These are phyloP conservation scores for Fraxinus latifolia DNA, from an alignment of 305 asterid species.

Conservation along the genomic window DNA sequence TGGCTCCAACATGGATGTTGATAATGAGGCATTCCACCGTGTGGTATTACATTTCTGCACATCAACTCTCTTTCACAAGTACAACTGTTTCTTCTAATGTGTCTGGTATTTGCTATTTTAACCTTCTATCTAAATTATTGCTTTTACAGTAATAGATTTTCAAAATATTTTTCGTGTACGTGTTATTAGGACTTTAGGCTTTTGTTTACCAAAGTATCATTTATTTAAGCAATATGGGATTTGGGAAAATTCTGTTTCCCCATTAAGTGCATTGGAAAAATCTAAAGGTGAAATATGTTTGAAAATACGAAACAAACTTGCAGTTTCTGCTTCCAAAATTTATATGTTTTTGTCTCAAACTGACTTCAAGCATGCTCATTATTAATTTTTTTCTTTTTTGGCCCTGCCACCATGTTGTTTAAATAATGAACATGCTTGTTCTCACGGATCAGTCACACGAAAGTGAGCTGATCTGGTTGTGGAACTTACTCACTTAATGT, in stretches of 20 bases:
- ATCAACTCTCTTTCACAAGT: conserved; percentile 7
- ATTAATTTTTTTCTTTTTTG: neutral
- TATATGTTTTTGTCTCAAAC: conserved; percentile 10
- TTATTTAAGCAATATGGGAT: neutral
- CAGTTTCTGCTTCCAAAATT: conserved; percentile 5
- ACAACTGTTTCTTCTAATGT: neutral
- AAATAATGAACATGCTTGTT: neutral
- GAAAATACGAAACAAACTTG: conserved; percentile 16
- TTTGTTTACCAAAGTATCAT: neutral
- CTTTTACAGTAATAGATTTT: neutral
- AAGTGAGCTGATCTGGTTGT: conserved; percentile 6
- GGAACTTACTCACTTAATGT: conserved; percentile 4
- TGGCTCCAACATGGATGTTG: conserved; percentile 83
- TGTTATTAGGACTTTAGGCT: neutral
- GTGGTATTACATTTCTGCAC: conserved; percentile 44
- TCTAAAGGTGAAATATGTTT: neutral
- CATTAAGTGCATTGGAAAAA: conserved; percentile 8
- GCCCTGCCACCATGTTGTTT: neutral
- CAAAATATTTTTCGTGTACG: neutral
- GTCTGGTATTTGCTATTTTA: neutral
- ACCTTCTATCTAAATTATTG: neutral
- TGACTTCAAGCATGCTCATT: conserved; percentile 6
- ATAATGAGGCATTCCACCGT: conserved; percentile 73
- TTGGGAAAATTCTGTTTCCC: neutral
- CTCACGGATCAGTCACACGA: neutral